A percentile compares a stretch with the other conserved stretches of the same genome.
phyloP scores from a whole-genome alignment of 1,284 basidiomycete genomes.

The Heliocybe sulcata region DNA sequence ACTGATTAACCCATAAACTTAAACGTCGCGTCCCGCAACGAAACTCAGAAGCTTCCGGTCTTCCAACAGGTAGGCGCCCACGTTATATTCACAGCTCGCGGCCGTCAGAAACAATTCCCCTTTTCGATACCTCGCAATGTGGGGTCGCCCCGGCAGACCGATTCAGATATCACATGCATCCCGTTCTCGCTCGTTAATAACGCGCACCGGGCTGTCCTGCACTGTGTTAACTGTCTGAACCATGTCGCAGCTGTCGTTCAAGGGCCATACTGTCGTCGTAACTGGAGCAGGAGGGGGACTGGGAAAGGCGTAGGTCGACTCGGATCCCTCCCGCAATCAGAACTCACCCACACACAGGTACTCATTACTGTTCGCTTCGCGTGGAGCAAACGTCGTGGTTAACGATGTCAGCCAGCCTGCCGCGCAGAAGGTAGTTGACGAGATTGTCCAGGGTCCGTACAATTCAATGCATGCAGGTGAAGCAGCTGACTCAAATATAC shows the following conservation, averaged over 20 bases:
- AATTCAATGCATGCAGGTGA: background rate
- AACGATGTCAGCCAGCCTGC: conserved; percentile 90
- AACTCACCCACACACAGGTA: conserved; percentile 47
- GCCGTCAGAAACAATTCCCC: background rate
- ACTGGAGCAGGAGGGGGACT: conserved; percentile 97
- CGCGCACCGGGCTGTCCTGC: background rate
- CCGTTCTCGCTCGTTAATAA: background rate
- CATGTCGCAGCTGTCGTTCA: conserved; percentile 70
- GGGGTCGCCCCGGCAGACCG: background rate
- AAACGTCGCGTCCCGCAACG: background rate
- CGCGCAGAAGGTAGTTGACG: conserved; percentile 89
- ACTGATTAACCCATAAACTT: background rate
- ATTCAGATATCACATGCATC: background rate
- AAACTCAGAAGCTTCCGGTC: background rate
- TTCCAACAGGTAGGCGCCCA: background rate
- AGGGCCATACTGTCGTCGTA: conserved; percentile 88
- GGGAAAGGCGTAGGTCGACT: conserved; percentile 73
- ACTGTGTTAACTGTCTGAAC: background rate
- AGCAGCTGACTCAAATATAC: background rate
- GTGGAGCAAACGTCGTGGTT: conserved; percentile 92
- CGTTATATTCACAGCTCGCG: background rate
- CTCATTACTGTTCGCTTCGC: conserved; percentile 82
- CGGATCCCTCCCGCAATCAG: background rate
- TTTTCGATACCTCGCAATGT: background rate
- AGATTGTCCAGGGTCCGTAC: conserved; percentile 74